phyloP scores from a whole-genome alignment of 192 early-diverging fungal genomes.

The Coemansia sp. region DNA sequence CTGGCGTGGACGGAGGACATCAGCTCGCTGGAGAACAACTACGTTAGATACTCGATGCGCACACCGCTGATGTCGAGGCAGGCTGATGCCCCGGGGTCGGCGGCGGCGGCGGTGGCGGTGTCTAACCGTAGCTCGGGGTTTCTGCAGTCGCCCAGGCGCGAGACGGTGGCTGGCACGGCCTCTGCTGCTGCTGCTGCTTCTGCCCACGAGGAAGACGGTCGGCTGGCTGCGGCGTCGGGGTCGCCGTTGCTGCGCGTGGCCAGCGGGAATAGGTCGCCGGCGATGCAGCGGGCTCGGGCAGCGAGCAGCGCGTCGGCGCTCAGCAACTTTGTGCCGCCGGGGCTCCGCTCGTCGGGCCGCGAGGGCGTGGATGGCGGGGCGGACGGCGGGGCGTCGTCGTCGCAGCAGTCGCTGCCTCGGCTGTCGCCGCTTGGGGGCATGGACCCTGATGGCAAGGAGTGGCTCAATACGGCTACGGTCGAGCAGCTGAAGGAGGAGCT shows the following conservation, averaged over 20 bases:
- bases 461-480: conserved; percentile 34
- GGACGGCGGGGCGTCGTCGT: no score
- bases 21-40: conserved; percentile 40
- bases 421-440: neutral
- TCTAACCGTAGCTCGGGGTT: neutral
- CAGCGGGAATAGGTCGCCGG: conserved; percentile 22
- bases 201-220: neutral
- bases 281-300: conserved; percentile 23
- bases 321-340: conserved; percentile 40
- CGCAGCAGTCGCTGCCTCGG: neutral
- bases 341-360: conserved; percentile 29
- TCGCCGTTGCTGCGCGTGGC: conserved; percentile 21
- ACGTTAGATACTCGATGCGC: conserved; percentile 46
- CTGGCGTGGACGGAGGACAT: conserved; percentile 52
- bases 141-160: neutral
- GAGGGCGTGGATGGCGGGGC: neutral
- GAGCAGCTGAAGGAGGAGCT: conserved; percentile 49
- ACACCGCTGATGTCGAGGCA: conserved; percentile 9
- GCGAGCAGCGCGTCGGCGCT: conserved; percentile 30
- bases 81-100: neutral
- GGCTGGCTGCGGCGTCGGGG: neutral
- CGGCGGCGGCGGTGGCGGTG: neutral
- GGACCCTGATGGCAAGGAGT: conserved; percentile 26
- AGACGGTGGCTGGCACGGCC: neutral
- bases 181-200: neutral